These are phyloP conservation scores for Alternaria atra DNA, from an alignment of 2,329 filamentous ascomycete species.

Conservation along the genomic window DNA sequence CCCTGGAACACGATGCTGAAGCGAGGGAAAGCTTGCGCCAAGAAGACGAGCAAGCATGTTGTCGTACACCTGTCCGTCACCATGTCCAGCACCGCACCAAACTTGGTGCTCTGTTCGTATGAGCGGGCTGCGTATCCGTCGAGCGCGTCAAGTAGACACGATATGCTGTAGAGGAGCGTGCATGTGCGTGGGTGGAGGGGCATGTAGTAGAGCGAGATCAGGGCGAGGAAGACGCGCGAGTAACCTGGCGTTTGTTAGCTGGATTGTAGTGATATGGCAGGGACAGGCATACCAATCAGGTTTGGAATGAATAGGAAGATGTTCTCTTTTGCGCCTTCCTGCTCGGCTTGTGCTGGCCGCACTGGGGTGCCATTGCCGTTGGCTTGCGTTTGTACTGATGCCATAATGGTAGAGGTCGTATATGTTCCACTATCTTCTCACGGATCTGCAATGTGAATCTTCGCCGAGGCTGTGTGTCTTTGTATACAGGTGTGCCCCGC, in stretches of 20 bases:
- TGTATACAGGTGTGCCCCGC: constrained; percentile 18
- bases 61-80: constrained; percentile 98
- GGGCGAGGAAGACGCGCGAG: constrained; percentile 66
- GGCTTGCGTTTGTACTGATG: constrained; percentile 35
- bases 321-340: constrained; percentile 57
- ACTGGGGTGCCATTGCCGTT: constrained; percentile 45
- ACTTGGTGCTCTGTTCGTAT: constrained; percentile 91
- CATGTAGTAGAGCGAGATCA: constrained; percentile 98
- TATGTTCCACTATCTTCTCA: background rate
- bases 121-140: constrained; percentile 91
- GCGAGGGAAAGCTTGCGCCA: constrained; percentile 91
- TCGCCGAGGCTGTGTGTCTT: background rate
- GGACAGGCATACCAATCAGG: constrained; percentile 56
- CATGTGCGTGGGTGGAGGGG: constrained; percentile 96
- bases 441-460: constrained; percentile 1
- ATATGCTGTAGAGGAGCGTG: constrained; percentile 88
- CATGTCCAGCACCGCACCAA: constrained; percentile 98
- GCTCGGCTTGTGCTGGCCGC: constrained; percentile 22
- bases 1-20: constrained; percentile 96
- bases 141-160: constrained; percentile 92
- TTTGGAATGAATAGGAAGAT: constrained; percentile 65
- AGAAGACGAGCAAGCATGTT: constrained; percentile 90
- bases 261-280: background rate
- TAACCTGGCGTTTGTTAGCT: constrained; percentile 53
- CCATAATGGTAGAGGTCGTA: constrained; percentile 31